Conservation (phyloP, 129 eudicot genomes). For the Arctium minus region DNA sequence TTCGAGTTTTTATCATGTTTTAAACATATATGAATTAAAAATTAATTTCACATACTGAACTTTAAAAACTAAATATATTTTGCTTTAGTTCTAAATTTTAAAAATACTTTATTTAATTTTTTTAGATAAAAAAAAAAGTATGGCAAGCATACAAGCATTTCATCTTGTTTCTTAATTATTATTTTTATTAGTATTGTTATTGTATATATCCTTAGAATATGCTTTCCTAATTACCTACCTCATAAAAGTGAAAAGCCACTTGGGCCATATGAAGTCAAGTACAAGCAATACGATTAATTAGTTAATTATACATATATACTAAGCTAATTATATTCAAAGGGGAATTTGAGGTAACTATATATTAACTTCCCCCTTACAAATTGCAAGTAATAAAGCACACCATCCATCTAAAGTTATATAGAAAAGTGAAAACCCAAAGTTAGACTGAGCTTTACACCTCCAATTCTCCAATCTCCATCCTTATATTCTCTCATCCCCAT, state of each 20-base stretch:
- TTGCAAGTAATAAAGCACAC: constrained; percentile 13
- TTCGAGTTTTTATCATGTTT: neutral
- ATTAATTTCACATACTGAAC: too few species aligned
- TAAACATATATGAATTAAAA: too few species aligned
- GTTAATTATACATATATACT: neutral
- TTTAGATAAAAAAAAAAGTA: too few species aligned
- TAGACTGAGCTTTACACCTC: constrained; percentile 28
- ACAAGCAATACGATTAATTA: neutral
- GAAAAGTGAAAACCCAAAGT: constrained; percentile 15
- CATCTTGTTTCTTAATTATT: neutral
- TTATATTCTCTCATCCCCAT: constrained; percentile 25
- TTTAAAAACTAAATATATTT: too few species aligned
- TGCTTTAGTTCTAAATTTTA: too few species aligned
- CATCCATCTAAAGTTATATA: constrained; percentile 19
- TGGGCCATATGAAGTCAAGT: neutral
- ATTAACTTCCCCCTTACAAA: constrained; percentile 22
- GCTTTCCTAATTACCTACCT: neutral
- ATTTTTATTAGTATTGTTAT: neutral
- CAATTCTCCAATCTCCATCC: constrained; percentile 29
- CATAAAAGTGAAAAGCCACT: neutral
- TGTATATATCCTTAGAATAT: neutral
- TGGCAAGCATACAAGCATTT: too few species aligned
- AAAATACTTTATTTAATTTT: too few species aligned
- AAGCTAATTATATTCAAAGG: neutral
- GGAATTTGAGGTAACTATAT: neutral